Percentiles rank a stretch among this genome's conserved stretches.
phyloP scores from a whole-genome alignment of 768 basidiomycete species.

The Russula dissimulans region DNA sequence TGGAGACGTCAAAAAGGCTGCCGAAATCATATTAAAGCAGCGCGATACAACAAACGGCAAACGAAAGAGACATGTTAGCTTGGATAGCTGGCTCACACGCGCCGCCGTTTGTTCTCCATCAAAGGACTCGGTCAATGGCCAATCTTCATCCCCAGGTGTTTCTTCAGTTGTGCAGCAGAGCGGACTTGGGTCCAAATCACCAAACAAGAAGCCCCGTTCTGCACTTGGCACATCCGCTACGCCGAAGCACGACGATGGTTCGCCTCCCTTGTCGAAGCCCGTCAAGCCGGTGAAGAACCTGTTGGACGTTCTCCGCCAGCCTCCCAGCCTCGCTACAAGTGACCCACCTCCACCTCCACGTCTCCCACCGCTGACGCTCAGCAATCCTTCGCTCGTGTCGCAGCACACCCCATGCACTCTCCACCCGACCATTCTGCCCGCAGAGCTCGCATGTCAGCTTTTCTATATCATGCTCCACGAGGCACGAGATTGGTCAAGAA shows the following conservation, averaged over 20 bases:
- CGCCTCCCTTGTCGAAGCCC: background rate
- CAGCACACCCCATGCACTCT: constrained; percentile 68
- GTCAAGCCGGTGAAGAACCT: constrained; percentile 14
- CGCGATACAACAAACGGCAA: constrained; percentile 24
- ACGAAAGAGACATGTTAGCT: constrained; percentile 36
- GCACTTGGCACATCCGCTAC: background rate
- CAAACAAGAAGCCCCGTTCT: constrained; percentile 9
- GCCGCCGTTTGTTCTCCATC: constrained; percentile 18
- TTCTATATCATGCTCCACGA: constrained; percentile 64
- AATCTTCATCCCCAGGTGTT: background rate
- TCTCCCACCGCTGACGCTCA: constrained; percentile 53
- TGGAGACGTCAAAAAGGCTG: constrained; percentile 15
- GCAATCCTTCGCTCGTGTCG: constrained; percentile 53
- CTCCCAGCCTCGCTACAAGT: constrained; percentile 3
- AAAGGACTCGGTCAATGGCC: background rate
- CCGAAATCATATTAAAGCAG: constrained; percentile 1
- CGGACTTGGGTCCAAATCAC: background rate
- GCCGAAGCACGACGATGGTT: background rate
- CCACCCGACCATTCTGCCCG: constrained; percentile 59
- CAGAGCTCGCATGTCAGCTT: constrained; percentile 63
- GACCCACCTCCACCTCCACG: constrained; percentile 22
- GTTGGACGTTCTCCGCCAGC: constrained; percentile 17
- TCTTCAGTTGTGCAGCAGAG: background rate
- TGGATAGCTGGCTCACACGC: constrained; percentile 47
- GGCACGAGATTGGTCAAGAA: constrained; percentile 55